phyloP scores from a whole-genome alignment of 1,284 basidiomycete genomes.

The Lignosus rhinocerotis region DNA sequence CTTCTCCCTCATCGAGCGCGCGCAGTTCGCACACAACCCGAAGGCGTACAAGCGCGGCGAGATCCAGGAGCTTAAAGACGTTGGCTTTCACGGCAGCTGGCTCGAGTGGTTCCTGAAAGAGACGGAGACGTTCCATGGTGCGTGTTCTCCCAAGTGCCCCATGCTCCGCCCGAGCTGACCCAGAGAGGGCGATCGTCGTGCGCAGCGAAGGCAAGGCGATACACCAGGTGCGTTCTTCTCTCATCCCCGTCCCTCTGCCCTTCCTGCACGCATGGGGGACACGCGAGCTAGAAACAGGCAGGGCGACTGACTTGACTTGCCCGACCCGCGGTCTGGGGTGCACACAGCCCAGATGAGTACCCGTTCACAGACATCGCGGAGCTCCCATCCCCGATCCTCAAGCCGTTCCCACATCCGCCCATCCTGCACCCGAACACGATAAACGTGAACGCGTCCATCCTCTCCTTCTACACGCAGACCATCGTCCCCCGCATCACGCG shows the following conservation, averaged over 20 bases:
- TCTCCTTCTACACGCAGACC: conserved; percentile 82
- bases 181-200: not conserved
- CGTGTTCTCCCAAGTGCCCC: conserved; percentile 32
- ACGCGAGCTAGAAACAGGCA: not conserved
- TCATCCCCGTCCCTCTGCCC: not conserved
- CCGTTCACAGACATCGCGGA: conserved; percentile 79
- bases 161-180: not conserved
- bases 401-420: conserved; percentile 72
- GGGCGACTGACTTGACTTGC: not conserved
- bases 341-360: conserved; percentile 89
- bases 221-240: conserved; percentile 69
- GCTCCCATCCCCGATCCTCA: conserved; percentile 84
- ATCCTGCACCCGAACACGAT: conserved; percentile 83
- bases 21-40: conserved; percentile 95
- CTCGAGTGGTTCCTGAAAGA: conserved; percentile 97
- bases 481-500: conserved; percentile 86
- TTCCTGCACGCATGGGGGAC: not conserved
- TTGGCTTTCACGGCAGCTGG: conserved; percentile 85
- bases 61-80: conserved; percentile 74
- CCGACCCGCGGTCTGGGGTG: not conserved
- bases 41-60: conserved; percentile 83
- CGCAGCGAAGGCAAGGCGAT: conserved; percentile 88
- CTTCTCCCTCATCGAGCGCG: conserved; percentile 94
- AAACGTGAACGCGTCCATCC: conserved; percentile 88
- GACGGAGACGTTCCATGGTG: conserved; percentile 93